Conservation (phyloP, 495 filamentous ascomycete genomes). For the Xylona heveae region DNA sequence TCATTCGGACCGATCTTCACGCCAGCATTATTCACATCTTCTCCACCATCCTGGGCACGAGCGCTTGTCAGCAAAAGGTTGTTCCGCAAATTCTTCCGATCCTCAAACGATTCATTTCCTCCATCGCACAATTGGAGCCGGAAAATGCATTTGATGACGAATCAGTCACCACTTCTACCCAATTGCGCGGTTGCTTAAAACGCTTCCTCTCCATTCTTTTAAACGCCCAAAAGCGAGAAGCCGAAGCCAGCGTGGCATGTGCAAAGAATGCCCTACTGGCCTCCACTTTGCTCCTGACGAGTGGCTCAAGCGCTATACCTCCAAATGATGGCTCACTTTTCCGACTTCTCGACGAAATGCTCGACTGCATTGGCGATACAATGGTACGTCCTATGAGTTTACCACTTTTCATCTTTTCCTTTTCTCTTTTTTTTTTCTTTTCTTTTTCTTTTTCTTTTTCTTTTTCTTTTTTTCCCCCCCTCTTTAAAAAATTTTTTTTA, state of each 20-base stretch:
- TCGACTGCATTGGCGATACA: constrained; percentile 64
- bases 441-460: too few relatives aligned
- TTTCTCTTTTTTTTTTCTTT: too few relatives aligned
- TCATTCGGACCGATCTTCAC: constrained; percentile 92
- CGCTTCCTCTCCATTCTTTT: constrained; percentile 64
- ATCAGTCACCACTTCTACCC: constrained; percentile 24
- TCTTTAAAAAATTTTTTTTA: constrained; percentile 1
- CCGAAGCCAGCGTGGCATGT: constrained; percentile 57
- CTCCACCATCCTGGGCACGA: constrained; percentile 72
- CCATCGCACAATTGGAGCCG: constrained; percentile 30
- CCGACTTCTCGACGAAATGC: constrained; percentile 49
- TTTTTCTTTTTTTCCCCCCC: too few relatives aligned
- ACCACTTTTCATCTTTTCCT: too few relatives aligned
- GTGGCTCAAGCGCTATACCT: constrained; percentile 46
- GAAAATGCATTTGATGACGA: constrained; percentile 12
- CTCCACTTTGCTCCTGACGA: constrained; percentile 71
- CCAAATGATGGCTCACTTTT: constrained; percentile 49
- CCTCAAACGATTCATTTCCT: constrained; percentile 71
- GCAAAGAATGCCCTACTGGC: constrained; percentile 86
- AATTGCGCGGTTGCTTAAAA: constrained; percentile 52
- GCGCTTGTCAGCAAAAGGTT: constrained; percentile 65
- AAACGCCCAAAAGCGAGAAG: constrained; percentile 65
- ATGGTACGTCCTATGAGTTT: constrained; percentile 38
- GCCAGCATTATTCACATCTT: constrained; percentile 96
- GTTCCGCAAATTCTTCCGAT: constrained; percentile 83